Evolutionary conservation across 164 flowering plant genomes (phyloP).

Genomic region (Magnolia sinica): DNA sequence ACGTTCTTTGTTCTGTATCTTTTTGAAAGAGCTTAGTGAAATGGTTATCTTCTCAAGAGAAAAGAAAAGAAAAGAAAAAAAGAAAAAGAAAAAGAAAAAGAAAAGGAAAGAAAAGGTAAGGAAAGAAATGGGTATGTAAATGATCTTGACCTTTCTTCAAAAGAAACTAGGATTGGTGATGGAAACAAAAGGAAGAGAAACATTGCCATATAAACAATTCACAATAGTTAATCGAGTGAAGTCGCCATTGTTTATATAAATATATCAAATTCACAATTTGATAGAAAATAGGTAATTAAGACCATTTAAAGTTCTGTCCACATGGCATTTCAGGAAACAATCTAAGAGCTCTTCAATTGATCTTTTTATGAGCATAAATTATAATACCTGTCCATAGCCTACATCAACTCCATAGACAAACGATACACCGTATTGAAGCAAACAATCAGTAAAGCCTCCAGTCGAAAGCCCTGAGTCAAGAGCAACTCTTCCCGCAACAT

Average conservation of each 20-base stretch:
- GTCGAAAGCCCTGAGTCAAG: constrained; percentile 98
- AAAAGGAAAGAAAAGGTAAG: too few relatives aligned
- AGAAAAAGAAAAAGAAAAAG: too few relatives aligned
- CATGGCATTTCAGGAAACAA: neutral
- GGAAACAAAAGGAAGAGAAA: neutral
- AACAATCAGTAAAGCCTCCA: constrained; percentile 98
- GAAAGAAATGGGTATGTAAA: neutral
- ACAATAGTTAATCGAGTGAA: too few relatives aligned
- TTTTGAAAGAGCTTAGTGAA: too few relatives aligned
- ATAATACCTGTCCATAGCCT: constrained; percentile 93
- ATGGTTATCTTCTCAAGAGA: too few relatives aligned
- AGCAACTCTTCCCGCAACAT: constrained; percentile 82
- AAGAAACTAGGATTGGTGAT: neutral
- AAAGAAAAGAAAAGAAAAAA: too few relatives aligned
- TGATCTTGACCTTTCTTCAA: neutral
- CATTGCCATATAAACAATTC: neutral
- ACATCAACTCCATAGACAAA: constrained; percentile 96
- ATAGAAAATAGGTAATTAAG: neutral
- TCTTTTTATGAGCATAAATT: neutral
- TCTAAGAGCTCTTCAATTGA: neutral
- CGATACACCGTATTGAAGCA: constrained; percentile 95
- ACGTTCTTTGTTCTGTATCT: too few relatives aligned
- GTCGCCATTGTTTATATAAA: neutral
- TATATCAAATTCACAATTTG: too few relatives aligned
- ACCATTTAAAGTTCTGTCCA: neutral